Base-by-base conservation (phyloP, 176 grass and related monocot genomes). In the Aechmea fasciata region DNA sequence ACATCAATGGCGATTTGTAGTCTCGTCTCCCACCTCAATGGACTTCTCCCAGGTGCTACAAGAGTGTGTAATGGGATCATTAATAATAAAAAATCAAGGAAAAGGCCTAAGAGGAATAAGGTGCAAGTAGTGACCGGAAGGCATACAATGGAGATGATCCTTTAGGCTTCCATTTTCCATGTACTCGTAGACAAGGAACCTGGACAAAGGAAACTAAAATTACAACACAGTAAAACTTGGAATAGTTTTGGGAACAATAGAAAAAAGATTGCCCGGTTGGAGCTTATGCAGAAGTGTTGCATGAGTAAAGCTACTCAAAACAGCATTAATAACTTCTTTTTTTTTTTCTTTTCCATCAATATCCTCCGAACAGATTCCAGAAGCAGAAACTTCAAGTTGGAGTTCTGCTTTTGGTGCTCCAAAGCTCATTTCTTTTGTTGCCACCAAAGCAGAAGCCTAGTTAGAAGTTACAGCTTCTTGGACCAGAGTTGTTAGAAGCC, bases 111-210 rank as follows among this genome's bases (percentile, higher is more conserved):
- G 12, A 4, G 6, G 28, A 72, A 6, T 85, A 25, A 70, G 29
- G 14, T 80, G 66, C 53, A 71, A 11, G 12, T 13, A 49, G 73
- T 84, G 3, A 48, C 33, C 4, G 48, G 11, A 33, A 62, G 67
- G 47, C 74, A 84, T 80, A 99, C 94, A 88, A 70, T 99, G 94
- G 64, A 99, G 75, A 86, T 88, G 87, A 82, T 99, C 89, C 64
- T 93, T 99, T 72, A 99, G 72, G 75, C 89, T 99, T 90, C 94
- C 94, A 47, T 93, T 99, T 48, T 80, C 89, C 94, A 93, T 99
- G 84, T 99, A 93, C 76, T 99, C 94, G 15, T 99, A 99, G 15
- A 99, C 80, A 52, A 99, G 82, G 61, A 93, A 99, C 84, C 94
- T 99, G 51, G 13, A 61, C 3, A 71, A 81, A 77, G 23, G 67